These are phyloP conservation scores for Jacaranda copaia DNA, from an alignment of 257 asterid genomes.

Conservation along the genomic window DNA sequence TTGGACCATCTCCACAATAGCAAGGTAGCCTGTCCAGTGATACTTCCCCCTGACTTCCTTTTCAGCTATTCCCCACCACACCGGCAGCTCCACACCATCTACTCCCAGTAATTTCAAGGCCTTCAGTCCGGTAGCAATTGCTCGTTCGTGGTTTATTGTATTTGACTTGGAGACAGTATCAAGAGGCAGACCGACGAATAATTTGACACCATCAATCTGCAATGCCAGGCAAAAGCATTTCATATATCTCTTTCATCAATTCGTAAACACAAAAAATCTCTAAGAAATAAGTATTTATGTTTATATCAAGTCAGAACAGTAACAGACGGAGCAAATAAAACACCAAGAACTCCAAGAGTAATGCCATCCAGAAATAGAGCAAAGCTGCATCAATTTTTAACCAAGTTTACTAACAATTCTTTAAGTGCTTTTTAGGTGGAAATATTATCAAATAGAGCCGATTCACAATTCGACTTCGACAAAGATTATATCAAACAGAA, in stretches of 20 bases:
- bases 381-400: neutral
- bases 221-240: neutral
- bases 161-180: conserved; percentile 55
- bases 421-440: neutral
- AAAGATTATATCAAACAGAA: neutral
- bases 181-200: conserved; percentile 66
- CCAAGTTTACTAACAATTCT: neutral
- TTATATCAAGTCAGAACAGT: neutral
- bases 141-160: conserved; percentile 54
- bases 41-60: conserved; percentile 57
- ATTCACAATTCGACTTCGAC: neutral
- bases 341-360: neutral
- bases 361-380: neutral
- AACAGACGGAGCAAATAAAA: neutral
- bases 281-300: neutral
- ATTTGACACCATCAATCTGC: conserved; percentile 50
- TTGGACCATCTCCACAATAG: conserved; percentile 55
- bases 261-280: neutral
- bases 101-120: conserved; percentile 66
- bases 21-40: conserved; percentile 61
- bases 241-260: neutral
- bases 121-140: conserved; percentile 59
- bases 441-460: neutral
- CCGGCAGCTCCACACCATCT: conserved; percentile 71
- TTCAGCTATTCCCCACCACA: conserved; percentile 78